Percentiles rank a stretch among this genome's conserved stretches.
Evolutionary conservation across 352 stramenopile genomes (phyloP).

Genomic region (Phytophthora meadii): DNA sequence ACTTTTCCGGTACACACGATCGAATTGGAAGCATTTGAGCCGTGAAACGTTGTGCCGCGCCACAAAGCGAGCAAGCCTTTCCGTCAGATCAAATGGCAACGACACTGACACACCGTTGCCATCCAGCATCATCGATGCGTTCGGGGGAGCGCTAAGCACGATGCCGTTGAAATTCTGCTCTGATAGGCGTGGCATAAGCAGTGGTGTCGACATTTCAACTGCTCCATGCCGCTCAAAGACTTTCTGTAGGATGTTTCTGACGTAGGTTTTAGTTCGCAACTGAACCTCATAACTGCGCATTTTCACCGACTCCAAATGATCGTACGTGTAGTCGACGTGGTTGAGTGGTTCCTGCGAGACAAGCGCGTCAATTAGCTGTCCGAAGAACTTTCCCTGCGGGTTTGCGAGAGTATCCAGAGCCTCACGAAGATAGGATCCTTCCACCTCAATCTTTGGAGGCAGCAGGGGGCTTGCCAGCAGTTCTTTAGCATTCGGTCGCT

Average conservation of each 20-base stretch:
- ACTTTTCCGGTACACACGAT: constrained; percentile 83
- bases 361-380: constrained; percentile 83
- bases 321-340: constrained; percentile 89
- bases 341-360: constrained; percentile 76
- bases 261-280: constrained; percentile 67
- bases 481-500: constrained; percentile 77
- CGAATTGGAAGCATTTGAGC: constrained; percentile 88
- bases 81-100: constrained; percentile 85
- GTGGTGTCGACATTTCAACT: constrained; percentile 76
- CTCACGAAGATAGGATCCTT: constrained; percentile 84
- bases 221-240: constrained; percentile 87
- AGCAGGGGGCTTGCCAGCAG: constrained; percentile 72
- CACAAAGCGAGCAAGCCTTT: constrained; percentile 82
- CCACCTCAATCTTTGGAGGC: constrained; percentile 85
- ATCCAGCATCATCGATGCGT: constrained; percentile 74
- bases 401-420: constrained; percentile 88
- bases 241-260: constrained; percentile 78
- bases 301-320: constrained; percentile 84
- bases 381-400: constrained; percentile 90
- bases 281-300: constrained; percentile 73
- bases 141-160: constrained; percentile 58
- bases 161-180: constrained; percentile 80
- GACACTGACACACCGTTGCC: constrained; percentile 80
- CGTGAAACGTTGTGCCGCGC: constrained; percentile 82
- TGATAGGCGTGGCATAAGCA: constrained; percentile 76